These are phyloP conservation scores for Mycena vulgaris DNA, from an alignment of 768 basidiomycete genomes.

Conservation along the genomic window DNA sequence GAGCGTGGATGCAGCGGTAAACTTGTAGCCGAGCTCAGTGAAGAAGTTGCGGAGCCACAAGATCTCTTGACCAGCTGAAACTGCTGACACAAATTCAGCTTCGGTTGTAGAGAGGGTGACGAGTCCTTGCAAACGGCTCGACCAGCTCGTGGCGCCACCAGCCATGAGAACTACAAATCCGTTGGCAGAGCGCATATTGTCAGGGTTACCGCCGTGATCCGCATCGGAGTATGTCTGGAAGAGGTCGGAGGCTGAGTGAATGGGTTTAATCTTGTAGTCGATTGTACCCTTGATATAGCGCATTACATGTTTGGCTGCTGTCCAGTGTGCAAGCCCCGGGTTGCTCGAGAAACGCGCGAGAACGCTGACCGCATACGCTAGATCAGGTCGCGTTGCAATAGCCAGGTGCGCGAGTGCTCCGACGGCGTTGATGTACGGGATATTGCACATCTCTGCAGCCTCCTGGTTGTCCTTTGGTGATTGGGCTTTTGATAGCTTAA, in stretches of 20 bases:
- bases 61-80: conserved; percentile 31
- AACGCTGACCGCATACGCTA: not conserved
- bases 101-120: conserved; percentile 51
- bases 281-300: conserved; percentile 4
- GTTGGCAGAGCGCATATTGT: not conserved
- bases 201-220: not conserved
- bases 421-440: not conserved
- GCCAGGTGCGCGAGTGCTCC: not conserved
- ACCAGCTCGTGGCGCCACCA: conserved; percentile 52
- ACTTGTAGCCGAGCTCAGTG: conserved; percentile 42
- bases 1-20: conserved; percentile 43
- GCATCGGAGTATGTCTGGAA: conserved; percentile 40
- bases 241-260: conserved; percentile 35
- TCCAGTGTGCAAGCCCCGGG: not conserved
- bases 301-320: not conserved
- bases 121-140: conserved; percentile 52
- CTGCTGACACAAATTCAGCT: conserved; percentile 4
- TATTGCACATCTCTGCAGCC: not conserved
- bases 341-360: not conserved
- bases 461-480: not conserved
- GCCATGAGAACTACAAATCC: not conserved
- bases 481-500: not conserved
- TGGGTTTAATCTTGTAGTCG: not conserved
- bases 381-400: not conserved
- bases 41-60: conserved; percentile 50